Evolutionary conservation across 352 stramenopile genomes (phyloP).

Genomic region (Globisporangium sylvaticum): DNA sequence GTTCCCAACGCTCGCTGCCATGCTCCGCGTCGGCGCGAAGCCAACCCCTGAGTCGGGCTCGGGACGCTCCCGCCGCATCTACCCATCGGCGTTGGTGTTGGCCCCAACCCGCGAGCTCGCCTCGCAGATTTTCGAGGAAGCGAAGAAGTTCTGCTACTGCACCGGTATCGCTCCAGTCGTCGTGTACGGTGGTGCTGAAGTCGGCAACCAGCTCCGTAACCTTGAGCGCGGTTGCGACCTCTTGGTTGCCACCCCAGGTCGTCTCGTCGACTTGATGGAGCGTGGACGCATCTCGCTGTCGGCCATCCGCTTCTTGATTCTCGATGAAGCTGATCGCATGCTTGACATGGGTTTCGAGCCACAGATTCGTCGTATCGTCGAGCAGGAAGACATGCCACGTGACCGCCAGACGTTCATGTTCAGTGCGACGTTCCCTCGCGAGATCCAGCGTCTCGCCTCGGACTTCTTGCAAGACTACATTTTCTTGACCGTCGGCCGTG

Average conservation of each 20-base stretch:
- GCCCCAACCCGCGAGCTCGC: constrained; percentile 94
- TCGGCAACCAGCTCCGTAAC: constrained; percentile 83
- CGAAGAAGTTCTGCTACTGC: constrained; percentile 95
- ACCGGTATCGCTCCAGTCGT: constrained; percentile 93
- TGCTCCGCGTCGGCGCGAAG: constrained; percentile 86
- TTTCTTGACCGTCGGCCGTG: constrained; percentile 98
- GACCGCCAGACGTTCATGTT: constrained; percentile 99
- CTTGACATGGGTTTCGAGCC: constrained; percentile 99
- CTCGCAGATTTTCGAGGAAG: constrained; percentile 95
- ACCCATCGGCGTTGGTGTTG: constrained; percentile 90
- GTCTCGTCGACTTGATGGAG: constrained; percentile 97
- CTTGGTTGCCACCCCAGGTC: constrained; percentile 95
- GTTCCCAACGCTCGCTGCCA: constrained; percentile 96
- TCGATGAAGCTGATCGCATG: constrained; percentile 99
- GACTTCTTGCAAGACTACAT: constrained; percentile 99
- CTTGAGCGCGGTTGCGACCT: constrained; percentile 94
- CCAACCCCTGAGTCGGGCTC: constrained; percentile 40
- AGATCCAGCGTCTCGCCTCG: constrained; percentile 94
- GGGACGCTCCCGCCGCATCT: constrained; percentile 82
- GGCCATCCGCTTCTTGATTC: constrained; percentile 92
- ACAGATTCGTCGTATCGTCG: constrained; percentile 98
- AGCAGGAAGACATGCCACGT: constrained; percentile 96
- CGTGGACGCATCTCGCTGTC: constrained; percentile 89
- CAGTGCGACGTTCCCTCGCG: constrained; percentile 97
- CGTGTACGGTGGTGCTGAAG: constrained; percentile 93